Evolutionary conservation across 2,329 filamentous ascomycete genomes (phyloP), one percentile per base, ranked within the genome.

Genomic region (Teratosphaeria epicoccoides): DNA sequence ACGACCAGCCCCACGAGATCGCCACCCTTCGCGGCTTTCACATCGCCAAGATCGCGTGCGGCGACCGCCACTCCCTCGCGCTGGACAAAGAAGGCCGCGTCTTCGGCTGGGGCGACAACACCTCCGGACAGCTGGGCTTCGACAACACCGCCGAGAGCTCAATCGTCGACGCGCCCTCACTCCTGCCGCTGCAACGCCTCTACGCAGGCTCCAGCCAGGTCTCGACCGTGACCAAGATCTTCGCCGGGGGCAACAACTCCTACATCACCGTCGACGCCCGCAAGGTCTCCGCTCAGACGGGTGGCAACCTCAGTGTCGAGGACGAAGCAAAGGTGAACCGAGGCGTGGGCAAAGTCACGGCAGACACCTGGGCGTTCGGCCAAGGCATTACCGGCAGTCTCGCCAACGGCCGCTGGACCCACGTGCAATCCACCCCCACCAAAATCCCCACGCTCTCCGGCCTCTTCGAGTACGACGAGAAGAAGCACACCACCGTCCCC

Each of bases 21-120:
- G 76, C 74, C 1, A 81, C 79, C 0, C 73, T 96, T 2, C 80
- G 79, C 51, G 86, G 83, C 4, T 85, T 84, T 57, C 78, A 86
- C 4, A 81, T 93, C 45, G 70, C 74, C 4, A 79, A 87, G 58
- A 84, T 97, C 52, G 90, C 91, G 1, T 74, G 88, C 1, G 93
- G 93, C 23, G 89, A 95, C 64, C 82, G 84, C 59, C 93, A 98
- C 70, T 95, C 88, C 3, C 72, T 94, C 1, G 86, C 82, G 0
- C 76, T 89, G 14, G 87, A 91, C 64, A 79, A 80, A 54, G 76
- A 84, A 49, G 91, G 91, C 14, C 80, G 82, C 14, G 78, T 93
- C 14, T 95, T 93, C 68, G 77, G 83, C 6, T 97, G 95, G 71
- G 93, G 93, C 33, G 90, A 97, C 68, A 97, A 97, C 70, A 83